Base-by-base conservation (phyloP, 257 asterid species). In the Solanum rostratum region DNA sequence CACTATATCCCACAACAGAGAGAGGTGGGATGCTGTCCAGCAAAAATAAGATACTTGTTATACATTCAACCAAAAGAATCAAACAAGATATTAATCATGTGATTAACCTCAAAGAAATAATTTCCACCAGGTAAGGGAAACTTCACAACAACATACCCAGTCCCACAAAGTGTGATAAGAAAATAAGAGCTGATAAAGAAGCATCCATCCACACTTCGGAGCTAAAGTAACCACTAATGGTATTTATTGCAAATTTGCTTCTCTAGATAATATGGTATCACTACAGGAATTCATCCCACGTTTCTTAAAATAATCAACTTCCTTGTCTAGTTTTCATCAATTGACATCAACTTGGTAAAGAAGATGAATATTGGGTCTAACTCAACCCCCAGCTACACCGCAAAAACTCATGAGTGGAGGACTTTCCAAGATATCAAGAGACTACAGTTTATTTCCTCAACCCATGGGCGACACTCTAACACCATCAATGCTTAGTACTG, bases 21-120 rank as follows among this genome's bases (percentile, higher is more conserved):
- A 97, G 95, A 65, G 98, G 97, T 6, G 99, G 99, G 89, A 97
- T 95, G 94, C 99, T 97, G 97, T 83, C 83, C 87, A 90, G 87
- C 76, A 89, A 85, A 89, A 74, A 45, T 74, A 46, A 74, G 55
- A 22, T 73, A 50, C 41, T 24, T 74, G 81, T 74, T 22, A 74
- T 74, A 1, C 9, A 74, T 12, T 27, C 41, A 74, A 46, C 81
- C 81, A 74, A 74, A 24, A 46, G 24, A 14, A 0, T 24, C 27
- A 78, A 50, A 78, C 63, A 52, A 76, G 82, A 27, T 50, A 27
- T 4, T 78, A 50, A 50, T 50, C 27, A 14, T 46, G 81, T 24
- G 60, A 15, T 46, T 74, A 74, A 74, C 81, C 60, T 46, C 81
- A 74, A 74, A 24, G 43, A 74, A 46, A 52, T 74, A 46, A 59